These are phyloP conservation scores for Hortiboletus flavorubellus DNA, from an alignment of 768 basidiomycete species.

Conservation along the genomic window DNA sequence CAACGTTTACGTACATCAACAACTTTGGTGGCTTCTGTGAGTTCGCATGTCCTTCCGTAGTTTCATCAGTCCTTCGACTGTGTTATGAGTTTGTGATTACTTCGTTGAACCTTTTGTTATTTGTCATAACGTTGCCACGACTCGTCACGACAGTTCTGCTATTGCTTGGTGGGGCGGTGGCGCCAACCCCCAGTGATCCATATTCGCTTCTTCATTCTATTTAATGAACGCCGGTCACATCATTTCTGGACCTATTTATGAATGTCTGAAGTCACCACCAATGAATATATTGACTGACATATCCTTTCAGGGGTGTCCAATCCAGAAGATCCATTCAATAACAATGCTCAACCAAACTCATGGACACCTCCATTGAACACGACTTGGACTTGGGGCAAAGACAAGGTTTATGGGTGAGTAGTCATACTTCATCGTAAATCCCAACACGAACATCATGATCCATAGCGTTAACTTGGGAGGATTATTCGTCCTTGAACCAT, in stretches of 20 bases:
- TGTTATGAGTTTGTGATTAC: background rate
- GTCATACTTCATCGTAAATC: slow-evolving; percentile 2
- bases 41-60: slow-evolving; percentile 18
- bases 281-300: slow-evolving; percentile 1
- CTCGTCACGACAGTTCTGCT: background rate
- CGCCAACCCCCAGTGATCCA: background rate
- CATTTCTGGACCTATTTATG: background rate
- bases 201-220: background rate
- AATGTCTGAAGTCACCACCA: background rate
- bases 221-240: background rate
- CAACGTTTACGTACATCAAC: slow-evolving; percentile 74
- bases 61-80: background rate
- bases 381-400: slow-evolving; percentile 65
- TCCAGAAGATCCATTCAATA: slow-evolving; percentile 71
- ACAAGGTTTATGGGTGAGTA: slow-evolving; percentile 58
- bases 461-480: slow-evolving; percentile 70
- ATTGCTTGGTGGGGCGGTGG: background rate
- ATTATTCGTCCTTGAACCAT: slow-evolving; percentile 75
- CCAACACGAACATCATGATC: slow-evolving; percentile 9
- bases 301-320: slow-evolving; percentile 53
- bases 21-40: slow-evolving; percentile 72
- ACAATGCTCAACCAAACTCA: slow-evolving; percentile 67
- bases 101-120: background rate
- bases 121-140: background rate
- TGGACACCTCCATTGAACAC: slow-evolving; percentile 81